Base-by-base conservation (phyloP, 2,329 filamentous ascomycete genomes). In the Penicillium sp. region DNA sequence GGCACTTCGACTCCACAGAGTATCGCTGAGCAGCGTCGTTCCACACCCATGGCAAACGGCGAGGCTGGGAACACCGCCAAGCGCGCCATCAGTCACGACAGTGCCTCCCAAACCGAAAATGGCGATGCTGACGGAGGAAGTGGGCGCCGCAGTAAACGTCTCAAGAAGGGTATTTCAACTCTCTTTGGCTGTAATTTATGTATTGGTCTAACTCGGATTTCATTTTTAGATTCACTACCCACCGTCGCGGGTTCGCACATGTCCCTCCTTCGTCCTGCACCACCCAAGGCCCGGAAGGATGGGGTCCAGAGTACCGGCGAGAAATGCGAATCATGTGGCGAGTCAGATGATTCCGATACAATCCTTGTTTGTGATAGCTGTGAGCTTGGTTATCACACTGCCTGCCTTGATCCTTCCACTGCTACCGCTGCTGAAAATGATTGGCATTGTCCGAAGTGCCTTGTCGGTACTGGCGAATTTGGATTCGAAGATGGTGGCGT, bases 201-300 rank as follows among this genome's bases (percentile, higher is more conserved):
- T 7, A 32, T 40, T 15, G 13, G 8, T 47, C 18, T 49, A 18
- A 49, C 44, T 29, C n/a, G 23, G 12, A 25, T 32, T 48, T 27
- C 28, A 6, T 40, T 50, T 39, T 46, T 58, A 74, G 70, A 82
- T 66, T 72, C 72, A 38, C 75, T 78, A 18, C 66, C 92, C 38
- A 95, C 89, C 29, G 89, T 98, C 59, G 90, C 90, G 57, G 93
- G 93, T 47, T 97, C 92, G 45, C 90, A 97, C 72, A 97, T 97
- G 90, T 93, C 89, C 53, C 82, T 92, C 63, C 90, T 95, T 65
- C 88, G 92, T 46, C 89, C 92, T 49, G 85, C 87, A 24, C 84
- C 85, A 13, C 71, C 74, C 7, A 88, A 74, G 45, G 66, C 75
- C 37, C 76, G 78, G 42, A 77, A 79, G 41, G 79, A 79, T 54